Evolutionary conservation across 176 grass and related monocot genomes (phyloP), one percentile per base, ranked within the genome.

Genomic region (Ensete glaucum): DNA sequence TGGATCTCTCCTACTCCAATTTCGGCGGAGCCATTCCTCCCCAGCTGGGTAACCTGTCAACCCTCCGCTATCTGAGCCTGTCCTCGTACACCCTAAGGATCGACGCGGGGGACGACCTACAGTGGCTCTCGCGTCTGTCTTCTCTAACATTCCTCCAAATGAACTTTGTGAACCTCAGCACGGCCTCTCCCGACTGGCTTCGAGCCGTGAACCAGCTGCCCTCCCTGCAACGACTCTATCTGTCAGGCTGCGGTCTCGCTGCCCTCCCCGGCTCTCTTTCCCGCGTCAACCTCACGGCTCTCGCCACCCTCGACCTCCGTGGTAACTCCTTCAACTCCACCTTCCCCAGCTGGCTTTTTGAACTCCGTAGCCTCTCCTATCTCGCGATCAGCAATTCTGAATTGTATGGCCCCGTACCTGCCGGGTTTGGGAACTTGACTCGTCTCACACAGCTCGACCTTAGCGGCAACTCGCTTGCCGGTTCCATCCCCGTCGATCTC

Each of bases 91-190:
- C 1, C 19, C 12, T 11, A 12, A 75, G 1, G 15, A 11, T 43
- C 52, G 2, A 29, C 29, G 29, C 3, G 29, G 29, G 29, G 29
- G 2, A 22, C 49, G 54, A 20, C 51, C 27, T 13, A 17, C 11
- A 53, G 15, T 90, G 63, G 71, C 15, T 87, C 50, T 73, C 87
- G 11, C 21, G 60, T 3, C 73, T 85, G 2, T 60, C 57, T 76
- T 82, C 52, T 13, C 57, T 58, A 59, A 76, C 23, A 51, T 76
- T 82, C 67, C 74, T 90, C 1, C 81, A 86, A 12, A 82, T 90
- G 50, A 73, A 65, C 12, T 79, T 63, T 8, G 52, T 51, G 9
- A 21, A 80, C 27, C 87, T 80, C 73, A 62, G 48, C 51, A 22
- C 48, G 16, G 68, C 51, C 2, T 0, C 20, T 6, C 11, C 25